phyloP scores from a whole-genome alignment of 2,329 filamentous ascomycete species.

The Talaromyces sp. region DNA sequence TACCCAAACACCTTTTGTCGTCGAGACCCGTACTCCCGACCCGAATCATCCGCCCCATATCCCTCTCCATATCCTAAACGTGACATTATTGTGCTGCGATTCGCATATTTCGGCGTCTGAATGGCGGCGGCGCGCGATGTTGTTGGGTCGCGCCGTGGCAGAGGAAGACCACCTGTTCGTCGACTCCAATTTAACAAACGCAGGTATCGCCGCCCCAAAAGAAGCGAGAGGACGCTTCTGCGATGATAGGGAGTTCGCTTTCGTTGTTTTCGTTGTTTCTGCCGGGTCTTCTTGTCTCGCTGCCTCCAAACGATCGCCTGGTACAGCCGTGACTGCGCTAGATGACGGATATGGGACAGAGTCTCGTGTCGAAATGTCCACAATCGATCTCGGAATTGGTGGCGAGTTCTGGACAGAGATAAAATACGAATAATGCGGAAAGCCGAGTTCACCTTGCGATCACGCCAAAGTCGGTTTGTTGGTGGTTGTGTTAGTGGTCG shows the following conservation, averaged over 20 bases:
- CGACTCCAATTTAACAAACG: constrained; percentile 5
- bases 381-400: constrained; percentile 62
- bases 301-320: constrained; percentile 62
- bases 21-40: constrained; percentile 62
- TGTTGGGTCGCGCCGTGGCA: constrained; percentile 8
- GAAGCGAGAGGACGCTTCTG: constrained; percentile 42
- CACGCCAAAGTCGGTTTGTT: constrained; percentile 5
- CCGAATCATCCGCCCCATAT: constrained; percentile 26
- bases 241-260: constrained; percentile 18
- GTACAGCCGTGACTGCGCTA: constrained; percentile 72
- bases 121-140: constrained; percentile 10
- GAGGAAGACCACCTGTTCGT: constrained; percentile 5
- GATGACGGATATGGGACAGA: constrained; percentile 65
- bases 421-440: constrained; percentile 52
- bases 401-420: constrained; percentile 63
- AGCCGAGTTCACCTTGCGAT: constrained; percentile 18
- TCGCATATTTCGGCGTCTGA: constrained; percentile 11
- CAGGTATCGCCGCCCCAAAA: constrained; percentile 28
- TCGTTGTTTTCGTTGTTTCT: constrained; percentile 42
- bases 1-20: constrained; percentile 74
- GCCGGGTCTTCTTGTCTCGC: constrained; percentile 25
- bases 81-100: constrained; percentile 16
- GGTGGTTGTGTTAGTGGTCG: not conserved
- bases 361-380: constrained; percentile 70
- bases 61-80: constrained; percentile 21